Conservation (phyloP, 345 rosid species). For the Corymbia maculata region DNA sequence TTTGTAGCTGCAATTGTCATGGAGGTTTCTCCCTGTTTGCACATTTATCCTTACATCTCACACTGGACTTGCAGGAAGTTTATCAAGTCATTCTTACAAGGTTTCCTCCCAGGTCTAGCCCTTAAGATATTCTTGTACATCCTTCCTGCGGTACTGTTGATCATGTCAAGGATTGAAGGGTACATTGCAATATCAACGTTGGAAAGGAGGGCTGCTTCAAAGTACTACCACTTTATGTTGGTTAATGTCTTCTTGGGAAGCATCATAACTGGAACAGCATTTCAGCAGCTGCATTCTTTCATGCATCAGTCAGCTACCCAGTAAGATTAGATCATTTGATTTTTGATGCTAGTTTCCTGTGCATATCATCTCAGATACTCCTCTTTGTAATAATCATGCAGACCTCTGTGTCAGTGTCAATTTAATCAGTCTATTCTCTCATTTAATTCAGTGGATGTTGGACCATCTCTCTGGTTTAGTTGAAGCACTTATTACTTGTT, state of each 20-base stretch:
- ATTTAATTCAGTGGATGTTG: neutral
- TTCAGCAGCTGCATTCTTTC: constrained; percentile 81
- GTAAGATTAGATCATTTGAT: constrained; percentile 28
- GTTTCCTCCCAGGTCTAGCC: constrained; percentile 96
- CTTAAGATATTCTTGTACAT: constrained; percentile 76
- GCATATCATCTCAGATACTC: neutral
- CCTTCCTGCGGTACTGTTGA: constrained; percentile 63
- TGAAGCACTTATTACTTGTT: neutral
- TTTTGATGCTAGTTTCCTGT: neutral
- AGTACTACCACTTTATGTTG: constrained; percentile 93
- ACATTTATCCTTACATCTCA: neutral
- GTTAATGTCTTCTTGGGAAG: constrained; percentile 98
- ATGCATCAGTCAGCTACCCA: constrained; percentile 90
- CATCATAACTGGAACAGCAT: constrained; percentile 88
- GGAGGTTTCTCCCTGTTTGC: neutral
- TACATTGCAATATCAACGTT: constrained; percentile 69
- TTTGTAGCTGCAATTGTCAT: neutral
- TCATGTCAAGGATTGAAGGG: constrained; percentile 96
- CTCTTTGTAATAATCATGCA: neutral
- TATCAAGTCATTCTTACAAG: constrained; percentile 96
- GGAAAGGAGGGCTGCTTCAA: constrained; percentile 80
- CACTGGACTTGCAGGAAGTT: constrained; percentile 46
- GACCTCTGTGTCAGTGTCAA: neutral
- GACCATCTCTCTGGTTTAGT: neutral
- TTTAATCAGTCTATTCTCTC: neutral